phyloP scores from a whole-genome alignment of 1,284 basidiomycete genomes.

The Ganoderma multipileum region DNA sequence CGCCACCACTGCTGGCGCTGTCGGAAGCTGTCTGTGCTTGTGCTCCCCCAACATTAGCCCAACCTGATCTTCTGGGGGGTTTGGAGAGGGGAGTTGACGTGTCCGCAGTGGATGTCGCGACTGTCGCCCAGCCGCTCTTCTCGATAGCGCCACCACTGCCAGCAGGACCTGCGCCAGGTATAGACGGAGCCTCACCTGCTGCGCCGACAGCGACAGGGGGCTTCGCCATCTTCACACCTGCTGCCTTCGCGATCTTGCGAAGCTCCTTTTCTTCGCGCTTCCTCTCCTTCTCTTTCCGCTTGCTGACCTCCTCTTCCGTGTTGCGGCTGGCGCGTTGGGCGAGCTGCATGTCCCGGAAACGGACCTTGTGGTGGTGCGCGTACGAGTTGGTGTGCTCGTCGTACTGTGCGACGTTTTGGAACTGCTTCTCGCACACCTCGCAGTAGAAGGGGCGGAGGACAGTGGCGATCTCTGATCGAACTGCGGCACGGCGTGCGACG shows the following conservation, averaged over 20 bases:
- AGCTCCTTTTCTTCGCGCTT: conserved; percentile 84
- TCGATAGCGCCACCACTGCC: conserved; percentile 47
- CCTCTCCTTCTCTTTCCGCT: conserved; percentile 81
- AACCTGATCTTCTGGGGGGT: conserved; percentile 28
- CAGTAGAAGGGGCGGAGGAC: conserved; percentile 81
- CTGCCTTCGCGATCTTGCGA: conserved; percentile 78
- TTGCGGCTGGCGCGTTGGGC: conserved; percentile 56
- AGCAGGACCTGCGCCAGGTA: conserved; percentile 32
- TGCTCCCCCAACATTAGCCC: conserved; percentile 44
- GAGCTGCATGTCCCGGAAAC: conserved; percentile 78
- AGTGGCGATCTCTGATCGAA: conserved; percentile 69
- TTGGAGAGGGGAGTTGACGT: conserved; percentile 11
- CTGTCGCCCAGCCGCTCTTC: conserved; percentile 66
- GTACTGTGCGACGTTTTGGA: conserved; percentile 81
- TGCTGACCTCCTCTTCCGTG: conserved; percentile 67
- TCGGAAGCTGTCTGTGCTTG: conserved; percentile 24
- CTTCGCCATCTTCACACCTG: conserved; percentile 74
- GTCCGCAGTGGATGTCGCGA: conserved; percentile 18
- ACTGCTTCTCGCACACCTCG: conserved; percentile 82
- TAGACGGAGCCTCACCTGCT: conserved; percentile 26
- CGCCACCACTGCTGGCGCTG: conserved; percentile 6
- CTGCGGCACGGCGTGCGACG: conserved; percentile 69
- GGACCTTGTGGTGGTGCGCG: conserved; percentile 82
- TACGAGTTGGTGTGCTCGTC: conserved; percentile 88
- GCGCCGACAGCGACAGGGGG: conserved; percentile 40